Percentiles rank a stretch among this genome's conserved stretches.
Conservation (phyloP, 1,139 yeast species). For the Zygosaccharomyces sapae region DNA sequence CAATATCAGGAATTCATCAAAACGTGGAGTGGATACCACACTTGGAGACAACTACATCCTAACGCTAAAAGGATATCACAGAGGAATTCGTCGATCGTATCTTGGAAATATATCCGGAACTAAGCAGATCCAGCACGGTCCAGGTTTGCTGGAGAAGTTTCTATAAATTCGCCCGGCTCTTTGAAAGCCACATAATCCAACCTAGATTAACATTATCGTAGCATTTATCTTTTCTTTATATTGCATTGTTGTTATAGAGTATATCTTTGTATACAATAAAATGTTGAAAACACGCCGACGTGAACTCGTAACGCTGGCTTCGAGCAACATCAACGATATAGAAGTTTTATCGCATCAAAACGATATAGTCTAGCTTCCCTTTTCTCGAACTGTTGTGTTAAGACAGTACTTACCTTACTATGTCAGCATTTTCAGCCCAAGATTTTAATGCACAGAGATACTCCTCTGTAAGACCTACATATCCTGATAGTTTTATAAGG, state of each 20-base stretch:
- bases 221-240: too few species aligned
- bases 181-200: neutral
- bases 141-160: constrained; percentile 41
- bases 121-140: constrained; percentile 34
- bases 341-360: too few species aligned
- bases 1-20: constrained; percentile 49
- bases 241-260: too few species aligned
- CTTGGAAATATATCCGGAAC: constrained; percentile 31
- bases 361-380: too few species aligned
- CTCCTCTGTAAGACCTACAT: constrained; percentile 53
- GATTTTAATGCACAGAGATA: constrained; percentile 52
- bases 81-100: constrained; percentile 29
- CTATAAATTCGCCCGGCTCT: constrained; percentile 36
- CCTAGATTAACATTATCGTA: too few species aligned
- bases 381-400: too few species aligned
- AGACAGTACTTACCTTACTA: constrained; percentile 23
- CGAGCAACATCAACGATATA: too few species aligned
- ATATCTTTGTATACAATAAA: too few species aligned
- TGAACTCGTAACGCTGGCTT: too few species aligned
- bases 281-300: too few species aligned
- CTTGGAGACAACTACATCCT: constrained; percentile 49
- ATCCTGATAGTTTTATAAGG: constrained; percentile 45
- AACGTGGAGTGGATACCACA: constrained; percentile 70
- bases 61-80: constrained; percentile 34
- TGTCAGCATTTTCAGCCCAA: constrained; percentile 64